Percentiles rank a stretch among this genome's conserved stretches.
Evolutionary conservation across 192 early-diverging fungal species (phyloP).

Genomic region (Entomortierella chlamydospora): DNA sequence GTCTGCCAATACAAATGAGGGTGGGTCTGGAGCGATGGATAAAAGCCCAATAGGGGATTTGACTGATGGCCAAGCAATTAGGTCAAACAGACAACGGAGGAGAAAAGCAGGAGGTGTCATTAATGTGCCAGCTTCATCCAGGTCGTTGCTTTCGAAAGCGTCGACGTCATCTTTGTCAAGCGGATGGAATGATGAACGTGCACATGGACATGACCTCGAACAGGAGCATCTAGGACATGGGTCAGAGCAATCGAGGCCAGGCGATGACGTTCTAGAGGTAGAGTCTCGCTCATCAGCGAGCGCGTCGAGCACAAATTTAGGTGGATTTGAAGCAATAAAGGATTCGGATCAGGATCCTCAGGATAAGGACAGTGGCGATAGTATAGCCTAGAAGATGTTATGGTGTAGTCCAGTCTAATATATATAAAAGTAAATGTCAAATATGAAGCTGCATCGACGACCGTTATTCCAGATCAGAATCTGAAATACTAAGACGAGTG

Average conservation of each 20-base stretch:
- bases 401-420: no score
- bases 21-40: neutral
- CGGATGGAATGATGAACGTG: slow-evolving; percentile 7
- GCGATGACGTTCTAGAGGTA: neutral
- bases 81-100: slow-evolving; percentile 17
- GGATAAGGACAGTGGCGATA: no score
- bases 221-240: neutral
- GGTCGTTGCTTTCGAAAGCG: slow-evolving; percentile 12
- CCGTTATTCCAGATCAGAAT: no score
- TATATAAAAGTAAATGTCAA: no score
- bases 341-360: no score
- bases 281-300: neutral
- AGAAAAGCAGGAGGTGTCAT: slow-evolving; percentile 44
- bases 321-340: no score
- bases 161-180: slow-evolving; percentile 30
- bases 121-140: slow-evolving; percentile 7
- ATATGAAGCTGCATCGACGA: no score
- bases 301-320: neutral
- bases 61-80: neutral
- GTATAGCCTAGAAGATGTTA: no score
- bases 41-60: slow-evolving; percentile 5
- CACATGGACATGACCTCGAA: neutral
- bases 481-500: no score
- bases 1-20: neutral
- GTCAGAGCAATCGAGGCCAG: neutral